Base-by-base conservation (phyloP, 306 rosid genomes). In the Gynostemma pentaphyllum region DNA sequence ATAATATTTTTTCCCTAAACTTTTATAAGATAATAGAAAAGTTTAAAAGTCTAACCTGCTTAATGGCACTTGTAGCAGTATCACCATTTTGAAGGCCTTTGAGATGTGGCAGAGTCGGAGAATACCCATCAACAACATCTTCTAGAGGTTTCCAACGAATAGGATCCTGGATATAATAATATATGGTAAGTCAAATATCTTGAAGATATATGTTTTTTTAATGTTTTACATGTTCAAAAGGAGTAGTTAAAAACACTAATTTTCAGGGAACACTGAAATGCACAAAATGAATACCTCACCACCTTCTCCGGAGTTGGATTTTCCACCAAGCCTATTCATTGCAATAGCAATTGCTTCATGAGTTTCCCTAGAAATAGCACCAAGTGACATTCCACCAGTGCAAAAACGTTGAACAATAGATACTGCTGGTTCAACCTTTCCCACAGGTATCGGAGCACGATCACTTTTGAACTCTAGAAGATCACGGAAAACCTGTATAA, bases 21-120 rank as follows among this genome's bases (percentile, higher is more conserved):
- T n/a, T n/a, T n/a, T n/a, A n/a, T 11, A 29, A 54, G 45, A 55
- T 5, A 22, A 64, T 47, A 22, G 32, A 37, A 56, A 71, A 74
- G 45, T 68, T 71, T 63, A 73, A 73, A 15, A 66, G 30, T 51
- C 68, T 62, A 36, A 88, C 99, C 99, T 92, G 99, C 80, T 92
- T 92, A 76, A 92, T 92, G 68, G 99, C 90, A 84, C 99, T 92
- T 46, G 99, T 92, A 71, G 99, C 99, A 57, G 94, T 92, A 75
- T 92, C 99, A 68, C 99, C 99, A 74, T 92, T 92, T 82, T 92
- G 96, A 81, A 92, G 99, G 80, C 99, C 99, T 78, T 92, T 92
- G 67, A 92, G 96, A 79, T 92, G 99, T 42, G 99, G 99, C 62
- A 92, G 87, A 61, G 99, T 92, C 3, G 99, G 84, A 56, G 99